Evolutionary conservation across 1,139 yeast species (phyloP).

Genomic region (Yamadazyma trypodendri): DNA sequence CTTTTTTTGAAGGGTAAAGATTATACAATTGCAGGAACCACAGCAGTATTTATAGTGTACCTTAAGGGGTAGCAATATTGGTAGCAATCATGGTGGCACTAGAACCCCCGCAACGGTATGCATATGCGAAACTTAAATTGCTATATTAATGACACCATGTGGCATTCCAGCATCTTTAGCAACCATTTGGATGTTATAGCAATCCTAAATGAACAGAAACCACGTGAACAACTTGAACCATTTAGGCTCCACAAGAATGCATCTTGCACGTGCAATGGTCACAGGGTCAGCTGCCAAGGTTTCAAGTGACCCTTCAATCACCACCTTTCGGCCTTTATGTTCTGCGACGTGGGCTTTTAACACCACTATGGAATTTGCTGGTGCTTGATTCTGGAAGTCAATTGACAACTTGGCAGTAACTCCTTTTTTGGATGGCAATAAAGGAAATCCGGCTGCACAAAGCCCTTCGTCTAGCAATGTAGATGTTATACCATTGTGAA

Average conservation of each 20-base stretch:
- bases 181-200: constrained; percentile 4
- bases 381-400: constrained; percentile 63
- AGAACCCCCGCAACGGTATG: background rate
- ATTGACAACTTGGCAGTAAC: constrained; percentile 81
- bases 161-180: background rate
- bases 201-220: constrained; percentile 36
- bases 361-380: constrained; percentile 65
- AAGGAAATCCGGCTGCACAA: constrained; percentile 83
- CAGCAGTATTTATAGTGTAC: background rate
- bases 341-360: constrained; percentile 67
- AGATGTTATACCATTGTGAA: constrained; percentile 86
- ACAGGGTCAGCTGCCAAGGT: constrained; percentile 36
- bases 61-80: background rate
- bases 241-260: constrained; percentile 72
- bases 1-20: no score
- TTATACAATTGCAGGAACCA: no score
- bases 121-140: background rate
- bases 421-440: constrained; percentile 82
- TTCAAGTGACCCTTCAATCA: constrained; percentile 63
- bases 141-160: background rate
- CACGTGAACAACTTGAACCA: constrained; percentile 76
- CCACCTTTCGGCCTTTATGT: constrained; percentile 75
- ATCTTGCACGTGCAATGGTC: constrained; percentile 54
- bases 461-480: constrained; percentile 84
- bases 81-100: background rate